A percentile compares a stretch with the other conserved stretches of the same genome.
Conservation (phyloP, 164 flowering plant species). For the Tetrastigma voinierianum region DNA sequence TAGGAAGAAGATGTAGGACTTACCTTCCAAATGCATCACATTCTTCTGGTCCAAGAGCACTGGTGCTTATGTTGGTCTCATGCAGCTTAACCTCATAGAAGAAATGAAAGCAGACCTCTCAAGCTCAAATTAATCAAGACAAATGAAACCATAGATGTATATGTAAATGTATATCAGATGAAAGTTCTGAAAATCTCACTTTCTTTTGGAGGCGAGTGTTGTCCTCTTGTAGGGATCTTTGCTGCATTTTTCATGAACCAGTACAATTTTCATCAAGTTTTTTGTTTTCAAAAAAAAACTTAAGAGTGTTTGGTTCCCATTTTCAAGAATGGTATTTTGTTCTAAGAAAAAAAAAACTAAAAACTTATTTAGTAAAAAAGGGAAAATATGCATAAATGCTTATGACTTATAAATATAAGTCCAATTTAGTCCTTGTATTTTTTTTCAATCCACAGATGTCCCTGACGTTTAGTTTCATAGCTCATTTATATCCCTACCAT, state of each 20-base stretch:
- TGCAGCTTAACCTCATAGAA: constrained; percentile 16
- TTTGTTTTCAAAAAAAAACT: too few species aligned
- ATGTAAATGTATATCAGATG: background rate
- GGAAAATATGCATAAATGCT: too few species aligned
- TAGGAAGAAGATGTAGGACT: background rate
- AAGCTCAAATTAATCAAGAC: background rate
- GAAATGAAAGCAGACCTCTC: background rate
- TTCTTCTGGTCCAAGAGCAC: background rate
- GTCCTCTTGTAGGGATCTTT: constrained; percentile 40
- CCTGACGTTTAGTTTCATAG: too few species aligned
- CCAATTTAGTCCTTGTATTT: too few species aligned
- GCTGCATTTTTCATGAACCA: constrained; percentile 23
- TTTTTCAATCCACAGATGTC: too few species aligned
- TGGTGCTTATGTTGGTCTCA: constrained; percentile 10
- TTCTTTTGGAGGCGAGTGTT: constrained; percentile 35
- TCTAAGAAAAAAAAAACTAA: too few species aligned
- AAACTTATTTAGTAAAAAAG: too few species aligned
- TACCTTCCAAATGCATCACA: constrained; percentile 15
- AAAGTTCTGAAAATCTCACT: constrained; percentile 23
- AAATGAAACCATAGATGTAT: background rate
- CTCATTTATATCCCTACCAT: too few species aligned
- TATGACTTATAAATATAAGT: too few species aligned
- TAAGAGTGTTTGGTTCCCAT: too few species aligned
- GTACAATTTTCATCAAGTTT: too few species aligned
- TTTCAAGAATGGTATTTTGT: too few species aligned